Conservation (phyloP, 2,329 filamentous ascomycete genomes). For the Pseudogymnoascus sp. region DNA sequence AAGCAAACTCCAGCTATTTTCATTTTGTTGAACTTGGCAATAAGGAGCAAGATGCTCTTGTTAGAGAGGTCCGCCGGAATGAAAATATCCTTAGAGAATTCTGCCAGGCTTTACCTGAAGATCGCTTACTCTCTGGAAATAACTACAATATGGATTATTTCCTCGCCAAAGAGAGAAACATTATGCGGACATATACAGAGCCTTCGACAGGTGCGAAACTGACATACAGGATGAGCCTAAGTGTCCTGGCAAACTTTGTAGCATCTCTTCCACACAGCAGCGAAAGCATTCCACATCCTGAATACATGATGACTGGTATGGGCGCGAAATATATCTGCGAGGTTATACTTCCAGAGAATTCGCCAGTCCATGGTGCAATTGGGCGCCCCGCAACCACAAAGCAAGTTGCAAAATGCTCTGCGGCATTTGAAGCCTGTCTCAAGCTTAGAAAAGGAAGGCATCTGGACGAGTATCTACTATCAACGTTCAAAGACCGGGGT, state of each 20-base stretch:
- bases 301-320: conserved; percentile 54
- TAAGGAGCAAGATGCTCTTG: conserved; percentile 43
- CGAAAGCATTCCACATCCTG: conserved; percentile 32
- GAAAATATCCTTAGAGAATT: conserved; percentile 63
- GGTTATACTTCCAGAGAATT: conserved; percentile 65
- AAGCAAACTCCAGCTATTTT: conserved; percentile 67
- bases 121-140: conserved; percentile 58
- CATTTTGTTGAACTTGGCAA: conserved; percentile 76
- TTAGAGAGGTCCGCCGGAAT: conserved; percentile 52
- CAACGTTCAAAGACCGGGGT: conserved; percentile 61
- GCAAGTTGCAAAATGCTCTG: conserved; percentile 73
- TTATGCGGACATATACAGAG: conserved; percentile 43
- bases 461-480: conserved; percentile 66
- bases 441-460: conserved; percentile 56
- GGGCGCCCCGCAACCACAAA: conserved; percentile 63
- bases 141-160: conserved; percentile 49
- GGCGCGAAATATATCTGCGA: conserved; percentile 64
- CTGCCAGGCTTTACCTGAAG: conserved; percentile 64
- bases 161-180: conserved; percentile 37
- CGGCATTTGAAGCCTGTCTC: conserved; percentile 76
- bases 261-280: conserved; percentile 51
- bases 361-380: conserved; percentile 58
- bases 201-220: conserved; percentile 65
- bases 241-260: conserved; percentile 65
- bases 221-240: conserved; percentile 66